Conservation (phyloP, 1,284 basidiomycete species). For the Austroboletus niveus region DNA sequence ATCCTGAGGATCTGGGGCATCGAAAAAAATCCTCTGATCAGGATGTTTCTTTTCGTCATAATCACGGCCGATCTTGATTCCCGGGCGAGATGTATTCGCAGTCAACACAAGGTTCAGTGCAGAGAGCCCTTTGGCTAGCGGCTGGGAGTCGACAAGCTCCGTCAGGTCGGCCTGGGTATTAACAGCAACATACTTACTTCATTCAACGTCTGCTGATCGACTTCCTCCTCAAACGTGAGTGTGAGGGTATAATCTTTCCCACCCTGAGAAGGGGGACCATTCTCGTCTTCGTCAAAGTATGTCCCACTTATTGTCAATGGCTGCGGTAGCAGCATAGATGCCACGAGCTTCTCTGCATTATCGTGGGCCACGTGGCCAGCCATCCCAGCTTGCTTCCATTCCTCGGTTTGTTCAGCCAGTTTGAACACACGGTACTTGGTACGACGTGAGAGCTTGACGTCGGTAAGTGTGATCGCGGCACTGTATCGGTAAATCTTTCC, state of each 20-base stretch:
- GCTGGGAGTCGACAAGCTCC: conserved; percentile 28
- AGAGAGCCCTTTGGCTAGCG: conserved; percentile 45
- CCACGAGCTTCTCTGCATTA: conserved; percentile 25
- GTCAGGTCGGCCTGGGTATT: conserved; percentile 2
- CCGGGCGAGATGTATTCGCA: conserved; percentile 39
- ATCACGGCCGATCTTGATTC: conserved; percentile 43
- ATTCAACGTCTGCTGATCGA: conserved; percentile 20
- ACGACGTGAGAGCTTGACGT: conserved; percentile 6
- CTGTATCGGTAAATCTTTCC: conserved; percentile 22
- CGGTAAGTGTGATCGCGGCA: conserved; percentile 11
- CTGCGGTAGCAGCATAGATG: conserved; percentile 18
- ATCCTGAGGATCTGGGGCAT: conserved; percentile 14
- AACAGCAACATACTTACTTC: background rate
- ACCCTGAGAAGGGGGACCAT: background rate
- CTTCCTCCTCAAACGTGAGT: conserved; percentile 15
- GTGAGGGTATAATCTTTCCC: conserved; percentile 12
- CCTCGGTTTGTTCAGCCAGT: conserved; percentile 20
- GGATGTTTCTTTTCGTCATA: conserved; percentile 26
- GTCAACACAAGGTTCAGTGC: conserved; percentile 49
- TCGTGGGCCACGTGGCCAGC: conserved; percentile 25
- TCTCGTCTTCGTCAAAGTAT: conserved; percentile 5
- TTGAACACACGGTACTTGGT: conserved; percentile 25
- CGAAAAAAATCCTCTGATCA: conserved; percentile 41
- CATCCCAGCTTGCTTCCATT: conserved; percentile 21
- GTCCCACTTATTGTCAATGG: conserved; percentile 18